phyloP scores from a whole-genome alignment of 768 basidiomycete genomes.

The Lactarius tabidus region DNA sequence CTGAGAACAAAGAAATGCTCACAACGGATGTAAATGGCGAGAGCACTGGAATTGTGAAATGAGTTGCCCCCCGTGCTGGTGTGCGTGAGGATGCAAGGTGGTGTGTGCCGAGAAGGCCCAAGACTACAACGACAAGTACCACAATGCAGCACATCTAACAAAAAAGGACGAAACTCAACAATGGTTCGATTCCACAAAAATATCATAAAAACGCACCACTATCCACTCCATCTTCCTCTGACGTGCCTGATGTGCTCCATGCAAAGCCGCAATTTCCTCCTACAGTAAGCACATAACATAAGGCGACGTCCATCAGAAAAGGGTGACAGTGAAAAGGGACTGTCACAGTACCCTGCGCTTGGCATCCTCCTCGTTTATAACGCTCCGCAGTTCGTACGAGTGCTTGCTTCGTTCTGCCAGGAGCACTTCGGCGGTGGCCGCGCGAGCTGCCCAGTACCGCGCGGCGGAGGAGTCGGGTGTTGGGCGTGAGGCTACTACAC shows the following conservation, averaged over 20 bases:
- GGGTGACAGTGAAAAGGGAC: background rate
- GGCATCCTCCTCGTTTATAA: slow-evolving; percentile 40
- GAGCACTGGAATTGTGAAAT: slow-evolving; percentile 74
- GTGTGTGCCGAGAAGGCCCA: slow-evolving; percentile 2
- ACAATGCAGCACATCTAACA: slow-evolving; percentile 11
- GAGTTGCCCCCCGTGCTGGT: slow-evolving; percentile 36
- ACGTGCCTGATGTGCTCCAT: slow-evolving; percentile 3
- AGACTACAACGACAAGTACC: slow-evolving; percentile 17
- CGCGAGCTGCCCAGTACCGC: slow-evolving; percentile 67
- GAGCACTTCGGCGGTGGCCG: slow-evolving; percentile 60
- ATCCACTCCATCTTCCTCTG: slow-evolving; percentile 13
- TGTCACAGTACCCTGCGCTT: slow-evolving; percentile 45
- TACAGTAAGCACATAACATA: slow-evolving; percentile 31
- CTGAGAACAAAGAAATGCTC: slow-evolving; percentile 27
- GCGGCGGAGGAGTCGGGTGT: slow-evolving; percentile 32
- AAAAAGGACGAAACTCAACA: background rate
- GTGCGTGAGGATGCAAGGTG: slow-evolving; percentile 2
- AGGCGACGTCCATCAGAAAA: slow-evolving; percentile 47
- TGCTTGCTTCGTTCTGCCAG: slow-evolving; percentile 48
- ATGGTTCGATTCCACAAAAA: slow-evolving; percentile 12
- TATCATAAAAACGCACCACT: slow-evolving; percentile 12
- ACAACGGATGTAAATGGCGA: slow-evolving; percentile 80
- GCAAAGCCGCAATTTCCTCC: slow-evolving; percentile 6
- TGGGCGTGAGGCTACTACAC: background rate
- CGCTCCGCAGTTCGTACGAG: slow-evolving; percentile 43